Evolutionary conservation across 768 basidiomycete species (phyloP).

Genomic region (Stropharia rugosoannulata): DNA sequence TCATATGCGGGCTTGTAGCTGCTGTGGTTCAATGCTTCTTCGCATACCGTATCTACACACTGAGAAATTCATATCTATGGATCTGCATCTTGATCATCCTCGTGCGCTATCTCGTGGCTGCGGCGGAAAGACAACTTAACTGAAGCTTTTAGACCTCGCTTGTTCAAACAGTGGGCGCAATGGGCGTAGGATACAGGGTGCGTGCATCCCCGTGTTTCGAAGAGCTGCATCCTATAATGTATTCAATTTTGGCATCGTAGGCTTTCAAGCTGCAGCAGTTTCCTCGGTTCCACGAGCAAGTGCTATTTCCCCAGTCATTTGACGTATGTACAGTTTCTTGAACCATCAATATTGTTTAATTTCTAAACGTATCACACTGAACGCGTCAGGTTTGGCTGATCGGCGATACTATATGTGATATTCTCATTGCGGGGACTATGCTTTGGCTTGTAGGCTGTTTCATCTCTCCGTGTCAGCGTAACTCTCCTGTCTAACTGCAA

Average conservation of each 20-base stretch:
- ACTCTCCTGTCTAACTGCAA: neutral
- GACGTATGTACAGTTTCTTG: neutral
- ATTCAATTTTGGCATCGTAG: too few species aligned
- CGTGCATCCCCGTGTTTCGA: neutral
- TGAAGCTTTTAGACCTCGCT: slow-evolving; percentile 1
- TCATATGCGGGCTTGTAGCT: slow-evolving; percentile 17
- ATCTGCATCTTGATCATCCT: slow-evolving; percentile 9
- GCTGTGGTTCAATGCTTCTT: slow-evolving; percentile 21
- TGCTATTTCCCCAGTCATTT: neutral
- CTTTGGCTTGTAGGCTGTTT: neutral
- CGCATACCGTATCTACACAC: slow-evolving; percentile 16
- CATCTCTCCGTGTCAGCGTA: neutral
- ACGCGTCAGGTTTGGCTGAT: slow-evolving; percentile 2
- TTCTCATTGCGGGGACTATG: slow-evolving; percentile 6
- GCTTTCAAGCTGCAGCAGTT: slow-evolving; percentile 2
- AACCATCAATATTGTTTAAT: too few species aligned
- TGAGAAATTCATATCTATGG: slow-evolving; percentile 3
- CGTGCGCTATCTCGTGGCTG: neutral
- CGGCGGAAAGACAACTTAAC: neutral
- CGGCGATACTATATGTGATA: slow-evolving; percentile 3
- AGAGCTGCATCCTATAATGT: too few species aligned
- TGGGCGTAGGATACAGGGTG: slow-evolving; percentile 2
- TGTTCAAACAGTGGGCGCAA: slow-evolving; percentile 6
- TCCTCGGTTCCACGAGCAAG: slow-evolving; percentile 1
- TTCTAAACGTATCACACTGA: too few species aligned